Base-by-base conservation (phyloP, 306 rosid genomes). In the Canavalia ensiformis region DNA sequence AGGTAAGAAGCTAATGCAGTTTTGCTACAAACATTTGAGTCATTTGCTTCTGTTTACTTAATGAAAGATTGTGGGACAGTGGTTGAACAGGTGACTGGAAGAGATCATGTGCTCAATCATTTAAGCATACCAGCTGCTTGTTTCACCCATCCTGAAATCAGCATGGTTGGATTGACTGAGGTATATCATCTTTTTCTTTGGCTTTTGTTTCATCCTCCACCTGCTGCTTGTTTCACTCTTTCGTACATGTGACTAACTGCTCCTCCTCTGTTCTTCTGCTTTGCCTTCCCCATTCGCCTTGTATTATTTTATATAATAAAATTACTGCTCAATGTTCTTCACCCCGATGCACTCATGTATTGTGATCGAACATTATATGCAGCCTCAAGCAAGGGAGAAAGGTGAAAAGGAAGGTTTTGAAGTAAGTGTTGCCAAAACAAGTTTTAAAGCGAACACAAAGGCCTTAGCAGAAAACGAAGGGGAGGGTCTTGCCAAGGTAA, bases 401-500 rank as follows among this genome's bases (percentile, higher is more conserved):
- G 92, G 86, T 45, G 88, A 84, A 76, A 88, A 84, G 57, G 97
- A 87, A 72, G 94, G 94, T 33, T 92, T 92, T 84, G 91, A 88
- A 85, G 81, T 92, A 31, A 79, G 92, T 68, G 57, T 92, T 79
- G 77, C 94, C 86, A 92, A 88, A 88, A 92, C 97, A 74, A 92
- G 97, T 76, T 92, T 92, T 80, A 92, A 92, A 90, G 97, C 97
- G 68, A 92, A 92, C 91, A 90, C 97, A 31, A 92, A 92, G 88
- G 97, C 97, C 79, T 88, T 92, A 0, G 97, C 92, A 84, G 97
- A 92, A 90, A 92, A 90, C 39, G 97, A 92, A 90, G 97, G 90
- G 72, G 97, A 90, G 83, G 97, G 97, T 42, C 87, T 92, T 51
- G 97, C 97, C 55, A 92, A 92, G 97, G 97, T 90, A 25, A 51